Percentiles rank a stretch among this genome's conserved stretches.
Conservation (phyloP, 805 yeast genomes). For the Yamadazyma sp. region DNA sequence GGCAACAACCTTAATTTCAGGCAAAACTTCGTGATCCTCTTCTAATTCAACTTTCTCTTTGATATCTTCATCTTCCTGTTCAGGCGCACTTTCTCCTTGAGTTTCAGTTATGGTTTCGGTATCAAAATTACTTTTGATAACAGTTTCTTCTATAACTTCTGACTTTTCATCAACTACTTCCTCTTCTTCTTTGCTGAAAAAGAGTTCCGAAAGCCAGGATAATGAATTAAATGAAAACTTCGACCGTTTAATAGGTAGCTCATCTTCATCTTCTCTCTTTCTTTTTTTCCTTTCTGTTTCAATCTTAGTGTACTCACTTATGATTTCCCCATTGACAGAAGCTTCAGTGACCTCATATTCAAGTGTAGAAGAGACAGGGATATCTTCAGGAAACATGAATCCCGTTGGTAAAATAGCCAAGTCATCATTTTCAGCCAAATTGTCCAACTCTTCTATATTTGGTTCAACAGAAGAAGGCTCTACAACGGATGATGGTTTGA, state of each 20-base stretch:
- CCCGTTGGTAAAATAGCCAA: not conserved
- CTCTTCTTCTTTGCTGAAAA: not conserved
- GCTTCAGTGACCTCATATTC: constrained; percentile 4
- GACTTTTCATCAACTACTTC: not conserved
- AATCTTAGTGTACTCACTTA: constrained; percentile 3
- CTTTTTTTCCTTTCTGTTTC: not conserved
- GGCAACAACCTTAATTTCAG: not conserved
- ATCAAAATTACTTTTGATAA: not conserved
- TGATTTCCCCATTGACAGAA: constrained; percentile 2
- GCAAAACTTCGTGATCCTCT: not conserved
- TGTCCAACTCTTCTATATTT: not conserved
- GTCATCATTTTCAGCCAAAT: constrained; percentile 1
- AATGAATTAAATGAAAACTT: constrained; percentile 3
- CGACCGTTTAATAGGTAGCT: not conserved
- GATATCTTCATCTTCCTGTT: not conserved
- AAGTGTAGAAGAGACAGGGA: not conserved
- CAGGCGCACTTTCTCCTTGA: not conserved
- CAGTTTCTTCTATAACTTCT: not conserved
- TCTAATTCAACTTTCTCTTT: not conserved
- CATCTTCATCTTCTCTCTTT: not conserved
- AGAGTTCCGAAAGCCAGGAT: constrained; percentile 1
- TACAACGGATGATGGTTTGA: constrained; percentile 1
- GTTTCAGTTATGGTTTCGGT: not conserved
- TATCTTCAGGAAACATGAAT: constrained; percentile 1
- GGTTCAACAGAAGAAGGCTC: constrained; percentile 13